phyloP scores from a whole-genome alignment of 2,329 filamentous ascomycete genomes.

The Penicillium decumbens region DNA sequence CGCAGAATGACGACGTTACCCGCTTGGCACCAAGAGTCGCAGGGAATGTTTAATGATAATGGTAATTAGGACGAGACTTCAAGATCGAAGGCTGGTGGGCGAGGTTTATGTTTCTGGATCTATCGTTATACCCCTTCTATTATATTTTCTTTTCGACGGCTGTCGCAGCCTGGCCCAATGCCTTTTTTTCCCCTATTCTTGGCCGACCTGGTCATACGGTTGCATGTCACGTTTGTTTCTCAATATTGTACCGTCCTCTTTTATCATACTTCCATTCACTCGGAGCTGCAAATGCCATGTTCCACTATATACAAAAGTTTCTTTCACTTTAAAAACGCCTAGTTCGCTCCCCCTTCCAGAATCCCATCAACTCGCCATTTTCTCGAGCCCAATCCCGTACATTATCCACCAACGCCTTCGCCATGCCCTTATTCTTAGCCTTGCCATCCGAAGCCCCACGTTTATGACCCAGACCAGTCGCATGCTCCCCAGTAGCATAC shows the following conservation, averaged over 20 bases:
- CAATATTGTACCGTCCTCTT: background rate
- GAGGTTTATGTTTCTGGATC: constrained; percentile 2
- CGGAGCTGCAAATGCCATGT: background rate
- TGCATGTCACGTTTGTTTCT: background rate
- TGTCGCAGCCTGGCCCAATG: constrained; percentile 1
- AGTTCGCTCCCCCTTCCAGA: constrained; percentile 57
- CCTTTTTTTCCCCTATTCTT: constrained; percentile 5
- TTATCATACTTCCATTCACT: background rate
- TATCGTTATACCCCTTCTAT: constrained; percentile 11
- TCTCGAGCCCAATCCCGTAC: constrained; percentile 58
- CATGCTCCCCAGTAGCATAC: constrained; percentile 54
- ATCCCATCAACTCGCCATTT: constrained; percentile 58
- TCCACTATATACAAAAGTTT: background rate
- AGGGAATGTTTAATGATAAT: constrained; percentile 35
- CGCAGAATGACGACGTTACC: constrained; percentile 28
- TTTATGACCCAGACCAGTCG: constrained; percentile 24
- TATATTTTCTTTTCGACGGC: constrained; percentile 6
- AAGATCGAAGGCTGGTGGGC: constrained; percentile 6
- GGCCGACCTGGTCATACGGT: constrained; percentile 3
- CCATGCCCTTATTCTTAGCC: constrained; percentile 55
- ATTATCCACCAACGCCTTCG: constrained; percentile 58
- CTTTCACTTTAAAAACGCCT: constrained; percentile 38
- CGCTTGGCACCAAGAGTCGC: constrained; percentile 19
- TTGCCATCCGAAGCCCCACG: constrained; percentile 33
- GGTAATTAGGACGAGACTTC: constrained; percentile 27